These are phyloP conservation scores for Coemansia sp. DNA, from an alignment of 192 early-diverging fungal species.

Conservation along the genomic window DNA sequence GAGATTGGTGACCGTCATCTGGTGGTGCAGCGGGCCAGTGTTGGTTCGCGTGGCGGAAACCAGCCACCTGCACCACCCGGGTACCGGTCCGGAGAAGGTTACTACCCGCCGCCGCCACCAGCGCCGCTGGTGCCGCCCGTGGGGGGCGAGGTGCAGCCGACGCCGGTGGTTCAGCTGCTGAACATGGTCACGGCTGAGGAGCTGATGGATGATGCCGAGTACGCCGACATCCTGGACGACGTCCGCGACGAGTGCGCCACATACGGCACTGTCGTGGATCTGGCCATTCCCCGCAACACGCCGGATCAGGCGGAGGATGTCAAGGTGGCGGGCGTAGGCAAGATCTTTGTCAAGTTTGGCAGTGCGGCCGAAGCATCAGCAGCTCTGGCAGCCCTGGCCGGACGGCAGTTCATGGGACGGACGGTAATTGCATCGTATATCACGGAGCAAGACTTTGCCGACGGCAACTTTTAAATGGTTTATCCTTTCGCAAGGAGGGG, in stretches of 20 bases:
- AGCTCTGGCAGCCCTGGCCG: constrained; percentile 79
- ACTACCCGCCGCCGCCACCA: constrained; percentile 42
- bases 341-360: constrained; percentile 84
- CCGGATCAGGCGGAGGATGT: constrained; percentile 22
- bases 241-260: constrained; percentile 83
- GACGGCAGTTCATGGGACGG: constrained; percentile 87
- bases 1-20: constrained; percentile 89
- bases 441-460: constrained; percentile 63
- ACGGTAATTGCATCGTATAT: constrained; percentile 88
- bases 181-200: constrained; percentile 93
- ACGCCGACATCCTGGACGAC: constrained; percentile 86
- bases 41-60: constrained; percentile 59
- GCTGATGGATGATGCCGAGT: constrained; percentile 78
- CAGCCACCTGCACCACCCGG: neutral
- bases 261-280: constrained; percentile 72
- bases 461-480: constrained; percentile 62
- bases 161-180: constrained; percentile 78
- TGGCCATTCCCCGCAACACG: constrained; percentile 79
- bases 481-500: no score
- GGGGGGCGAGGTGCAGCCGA: constrained; percentile 52
- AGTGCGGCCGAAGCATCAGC: constrained; percentile 53
- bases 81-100: no score
- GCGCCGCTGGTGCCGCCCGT: constrained; percentile 1
- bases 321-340: constrained; percentile 69
- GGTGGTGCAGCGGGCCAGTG: constrained; percentile 88